Evolutionary conservation across 108 stramenopile species (phyloP), one percentile per base, ranked within the genome.

Genomic region (Pseudonitzschia pungens): DNA sequence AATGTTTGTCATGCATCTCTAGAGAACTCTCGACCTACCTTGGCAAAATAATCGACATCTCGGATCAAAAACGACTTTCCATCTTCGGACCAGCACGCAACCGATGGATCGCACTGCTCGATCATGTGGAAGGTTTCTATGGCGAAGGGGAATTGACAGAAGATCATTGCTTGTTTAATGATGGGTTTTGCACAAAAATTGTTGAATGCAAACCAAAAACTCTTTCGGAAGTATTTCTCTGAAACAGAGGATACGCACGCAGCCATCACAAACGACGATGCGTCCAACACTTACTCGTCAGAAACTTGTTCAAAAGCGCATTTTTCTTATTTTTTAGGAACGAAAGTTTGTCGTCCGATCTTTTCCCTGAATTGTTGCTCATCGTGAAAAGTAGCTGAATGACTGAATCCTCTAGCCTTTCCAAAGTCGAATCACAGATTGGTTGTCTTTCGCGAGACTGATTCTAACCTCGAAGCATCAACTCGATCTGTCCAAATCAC

Each of bases 61-160:
- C 86, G 82, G 56, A 90, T 81, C 33, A 85, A 70, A 59, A 90
- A 90, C 22, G 85, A 83, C 16, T 69, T 72, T 16, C 89, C 89
- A 63, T 86, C 80, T 15, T 75, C 68, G 31, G 83, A 83, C 87
- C 87, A 76, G 26, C 68, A 31, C 22, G 75, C 75, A 27, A 76
- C 60, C 15, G 50, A 36, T 27, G 68, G 75, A 70, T 76, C 69
- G 32, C 69, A 69, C 20, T 58, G 36, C 27, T 76, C 75, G 14
- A 76, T 76, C 75, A 76, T 76, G 50, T 76, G 75, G 43, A 58
- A 76, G 15, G 75, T 76, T 53, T 76, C 75, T 76, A 31, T 36
- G 24, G 8, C 18, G 24, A 48, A 63, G 24, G 6, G 40, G 33
- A 42, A 66, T n/a, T 24, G 32, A 32, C 2, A 1, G 14, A 59